phyloP scores from a whole-genome alignment of 148 eudicot species.

The Camellia sinensis region DNA sequence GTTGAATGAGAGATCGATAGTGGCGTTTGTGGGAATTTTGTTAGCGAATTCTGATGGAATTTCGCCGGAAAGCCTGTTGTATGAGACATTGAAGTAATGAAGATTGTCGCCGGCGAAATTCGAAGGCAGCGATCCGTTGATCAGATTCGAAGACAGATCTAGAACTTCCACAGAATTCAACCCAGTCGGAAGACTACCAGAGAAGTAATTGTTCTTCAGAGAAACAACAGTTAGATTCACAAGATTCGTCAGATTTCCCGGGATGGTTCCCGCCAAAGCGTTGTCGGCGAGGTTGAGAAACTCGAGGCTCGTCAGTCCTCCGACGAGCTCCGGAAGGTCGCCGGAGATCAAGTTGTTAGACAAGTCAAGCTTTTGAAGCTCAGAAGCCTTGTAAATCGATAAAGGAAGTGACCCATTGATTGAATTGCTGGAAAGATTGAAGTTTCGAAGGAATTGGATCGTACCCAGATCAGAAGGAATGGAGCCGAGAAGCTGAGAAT shows the following conservation, averaged over 20 bases:
- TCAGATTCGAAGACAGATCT: conserved; percentile 69
- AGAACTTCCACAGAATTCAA: conserved; percentile 41
- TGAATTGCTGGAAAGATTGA: conserved; percentile 65
- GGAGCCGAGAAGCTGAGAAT: conserved; percentile 55
- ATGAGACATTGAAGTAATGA: conserved; percentile 49
- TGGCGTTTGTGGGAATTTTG: conserved; percentile 52
- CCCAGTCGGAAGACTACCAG: conserved; percentile 54
- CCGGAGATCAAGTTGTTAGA: conserved; percentile 71
- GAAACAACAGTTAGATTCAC: conserved; percentile 48
- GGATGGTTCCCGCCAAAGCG: conserved; percentile 56
- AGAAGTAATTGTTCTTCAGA: conserved; percentile 49
- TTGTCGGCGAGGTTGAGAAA: conserved; percentile 61
- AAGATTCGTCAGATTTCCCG: conserved; percentile 41
- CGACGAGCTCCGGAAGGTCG: conserved; percentile 46
- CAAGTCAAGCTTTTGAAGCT: conserved; percentile 57
- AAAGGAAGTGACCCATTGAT: conserved; percentile 70
- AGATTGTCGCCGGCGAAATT: conserved; percentile 48
- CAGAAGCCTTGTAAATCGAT: conserved; percentile 38
- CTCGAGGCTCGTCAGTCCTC: conserved; percentile 39
- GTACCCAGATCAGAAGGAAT: conserved; percentile 61
- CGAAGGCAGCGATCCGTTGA: conserved; percentile 64
- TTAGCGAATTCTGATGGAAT: conserved; percentile 57
- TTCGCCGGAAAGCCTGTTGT: conserved; percentile 62
- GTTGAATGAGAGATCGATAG: conserved; percentile 70
- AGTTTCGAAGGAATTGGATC: conserved; percentile 46